Percentiles rank a stretch among this genome's conserved stretches.
These are phyloP conservation scores for Gracilaria domingensis DNA, from an alignment of 23 red algal genomes.

Conservation along the genomic window DNA sequence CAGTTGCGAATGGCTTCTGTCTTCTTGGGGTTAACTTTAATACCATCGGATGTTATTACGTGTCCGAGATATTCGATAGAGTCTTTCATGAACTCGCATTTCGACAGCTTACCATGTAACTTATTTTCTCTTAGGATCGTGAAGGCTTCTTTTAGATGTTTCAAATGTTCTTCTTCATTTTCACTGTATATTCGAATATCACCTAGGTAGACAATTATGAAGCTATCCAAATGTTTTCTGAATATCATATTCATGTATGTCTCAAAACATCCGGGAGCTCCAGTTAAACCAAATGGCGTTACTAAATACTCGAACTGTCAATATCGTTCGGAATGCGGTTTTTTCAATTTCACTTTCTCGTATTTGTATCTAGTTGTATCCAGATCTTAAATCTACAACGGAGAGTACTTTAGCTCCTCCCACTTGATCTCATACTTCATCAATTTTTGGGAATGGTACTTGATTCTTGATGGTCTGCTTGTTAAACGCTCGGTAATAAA, in stretches of 20 bases:
- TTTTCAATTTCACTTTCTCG: constrained; percentile 27
- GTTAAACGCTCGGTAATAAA: constrained; percentile 47
- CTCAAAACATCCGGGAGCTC: constrained; percentile 28
- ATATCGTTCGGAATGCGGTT: constrained; percentile 56
- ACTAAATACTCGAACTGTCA: constrained; percentile 51
- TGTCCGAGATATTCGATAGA: constrained; percentile 63
- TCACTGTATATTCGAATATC: constrained; percentile 61
- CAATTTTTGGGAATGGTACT: constrained; percentile 41
- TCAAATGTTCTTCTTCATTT: constrained; percentile 28
- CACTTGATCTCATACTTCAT: constrained; percentile 64
- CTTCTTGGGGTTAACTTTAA: constrained; percentile 42
- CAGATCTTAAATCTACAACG: too few species aligned
- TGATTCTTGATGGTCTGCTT: constrained; percentile 50
- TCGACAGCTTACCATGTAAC: constrained; percentile 28
- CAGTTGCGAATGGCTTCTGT: constrained; percentile 44
- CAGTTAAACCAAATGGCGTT: constrained; percentile 42
- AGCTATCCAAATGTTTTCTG: constrained; percentile 28
- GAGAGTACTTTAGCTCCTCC: too few species aligned
- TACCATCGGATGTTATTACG: constrained; percentile 14
- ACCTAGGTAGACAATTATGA: constrained; percentile 47
- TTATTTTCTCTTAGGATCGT: too few species aligned
- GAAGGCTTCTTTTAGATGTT: constrained; percentile 33
- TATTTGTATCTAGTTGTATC: too few species aligned
- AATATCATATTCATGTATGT: too few species aligned
- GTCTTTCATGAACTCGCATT: constrained; percentile 26